Evolutionary conservation across 164 flowering plant species (phyloP).

Genomic region (Sedum album): DNA sequence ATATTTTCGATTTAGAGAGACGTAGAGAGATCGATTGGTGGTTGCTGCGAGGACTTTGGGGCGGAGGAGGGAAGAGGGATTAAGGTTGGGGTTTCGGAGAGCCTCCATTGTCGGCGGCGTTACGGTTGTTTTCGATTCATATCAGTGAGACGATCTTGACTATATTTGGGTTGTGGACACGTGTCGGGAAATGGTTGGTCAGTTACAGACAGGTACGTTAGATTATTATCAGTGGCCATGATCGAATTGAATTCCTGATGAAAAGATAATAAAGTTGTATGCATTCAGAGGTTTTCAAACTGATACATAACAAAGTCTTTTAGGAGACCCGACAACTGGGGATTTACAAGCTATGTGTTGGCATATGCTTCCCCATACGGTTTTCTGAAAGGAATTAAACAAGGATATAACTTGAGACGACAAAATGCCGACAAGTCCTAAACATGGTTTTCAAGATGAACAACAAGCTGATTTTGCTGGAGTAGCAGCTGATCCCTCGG

Average conservation of each 20-base stretch:
- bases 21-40: too few relatives aligned
- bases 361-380: too few relatives aligned
- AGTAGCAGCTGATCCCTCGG: slow-evolving; percentile 21
- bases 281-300: not conserved
- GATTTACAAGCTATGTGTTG: not conserved
- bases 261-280: not conserved
- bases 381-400: too few relatives aligned
- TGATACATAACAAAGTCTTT: too few relatives aligned
- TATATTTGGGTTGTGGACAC: too few relatives aligned
- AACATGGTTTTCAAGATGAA: slow-evolving; percentile 19
- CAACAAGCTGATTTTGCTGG: slow-evolving; percentile 42
- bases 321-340: too few relatives aligned
- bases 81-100: slow-evolving; percentile 11
- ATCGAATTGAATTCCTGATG: too few relatives aligned
- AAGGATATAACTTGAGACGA: too few relatives aligned
- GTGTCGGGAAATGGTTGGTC: too few relatives aligned
- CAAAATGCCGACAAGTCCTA: not conserved
- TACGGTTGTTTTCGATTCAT: not conserved
- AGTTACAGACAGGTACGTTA: too few relatives aligned
- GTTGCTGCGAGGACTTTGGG: slow-evolving; percentile 2
- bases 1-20: too few relatives aligned
- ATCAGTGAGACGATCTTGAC: not conserved
- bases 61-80: slow-evolving; percentile 15
- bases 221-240: too few relatives aligned
- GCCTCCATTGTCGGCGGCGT: slow-evolving; percentile 19